phyloP scores from a whole-genome alignment of 2,329 filamentous ascomycete genomes.

The Emergomyces orientalis region DNA sequence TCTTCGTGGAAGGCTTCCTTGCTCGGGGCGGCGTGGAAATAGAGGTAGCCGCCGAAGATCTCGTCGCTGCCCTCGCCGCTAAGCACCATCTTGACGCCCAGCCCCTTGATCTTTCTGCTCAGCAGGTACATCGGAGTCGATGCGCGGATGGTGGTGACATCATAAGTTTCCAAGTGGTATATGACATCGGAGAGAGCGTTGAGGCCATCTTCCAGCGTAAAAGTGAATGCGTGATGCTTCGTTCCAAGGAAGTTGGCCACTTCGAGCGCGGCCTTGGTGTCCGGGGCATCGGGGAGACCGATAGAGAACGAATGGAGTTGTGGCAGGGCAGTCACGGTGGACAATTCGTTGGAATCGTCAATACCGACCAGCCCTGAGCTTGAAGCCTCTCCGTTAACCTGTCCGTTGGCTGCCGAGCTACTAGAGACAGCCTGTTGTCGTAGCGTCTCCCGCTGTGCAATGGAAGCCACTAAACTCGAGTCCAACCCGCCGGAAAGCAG shows the following conservation, averaged over 20 bases:
- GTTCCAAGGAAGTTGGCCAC: slow-evolving; percentile 96
- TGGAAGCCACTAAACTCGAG: slow-evolving; percentile 88
- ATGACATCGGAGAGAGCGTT: slow-evolving; percentile 97
- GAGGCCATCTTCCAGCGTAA: slow-evolving; percentile 93
- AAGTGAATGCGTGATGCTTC: slow-evolving; percentile 96
- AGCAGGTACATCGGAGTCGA: slow-evolving; percentile 98
- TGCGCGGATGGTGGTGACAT: slow-evolving; percentile 95
- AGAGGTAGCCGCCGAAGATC: slow-evolving; percentile 96
- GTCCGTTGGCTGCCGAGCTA: slow-evolving; percentile 35
- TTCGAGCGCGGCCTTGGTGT: slow-evolving; percentile 82
- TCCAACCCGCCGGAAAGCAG: slow-evolving; percentile 90
- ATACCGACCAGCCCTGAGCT: slow-evolving; percentile 70
- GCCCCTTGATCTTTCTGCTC: slow-evolving; percentile 97
- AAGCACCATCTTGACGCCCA: slow-evolving; percentile 99
- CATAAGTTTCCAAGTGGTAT: slow-evolving; percentile 94
- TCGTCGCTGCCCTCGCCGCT: slow-evolving; percentile 95
- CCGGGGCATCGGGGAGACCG: slow-evolving; percentile 82
- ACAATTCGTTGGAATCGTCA: slow-evolving; percentile 81
- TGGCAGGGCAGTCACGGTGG: slow-evolving; percentile 80
- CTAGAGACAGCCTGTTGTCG: slow-evolving; percentile 55
- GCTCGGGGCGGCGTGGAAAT: slow-evolving; percentile 91
- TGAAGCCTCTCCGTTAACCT: slow-evolving; percentile 38
- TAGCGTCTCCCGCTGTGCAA: slow-evolving; percentile 86
- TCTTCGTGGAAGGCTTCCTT: slow-evolving; percentile 92
- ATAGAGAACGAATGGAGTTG: slow-evolving; percentile 99